Evolutionary conservation across 2,329 filamentous ascomycete species (phyloP).

Genomic region (Plenodomus lindquistii): DNA sequence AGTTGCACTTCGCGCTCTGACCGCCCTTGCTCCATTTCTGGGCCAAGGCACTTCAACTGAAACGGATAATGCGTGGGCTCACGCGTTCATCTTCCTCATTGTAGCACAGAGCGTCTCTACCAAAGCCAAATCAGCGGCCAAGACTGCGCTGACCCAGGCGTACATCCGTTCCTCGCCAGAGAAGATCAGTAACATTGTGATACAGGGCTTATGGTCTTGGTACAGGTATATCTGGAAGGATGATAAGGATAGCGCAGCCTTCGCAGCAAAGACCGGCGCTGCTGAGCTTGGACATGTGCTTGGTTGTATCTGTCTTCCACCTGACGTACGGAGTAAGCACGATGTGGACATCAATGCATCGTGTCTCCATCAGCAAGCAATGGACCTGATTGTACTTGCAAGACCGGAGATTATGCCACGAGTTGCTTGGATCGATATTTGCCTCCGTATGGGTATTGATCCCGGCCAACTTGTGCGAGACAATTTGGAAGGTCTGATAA

Average conservation of each 20-base stretch:
- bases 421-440: slow-evolving; percentile 86
- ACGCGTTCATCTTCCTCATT: slow-evolving; percentile 80
- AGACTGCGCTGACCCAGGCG: slow-evolving; percentile 63
- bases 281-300: slow-evolving; percentile 65
- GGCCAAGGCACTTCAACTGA: slow-evolving; percentile 52
- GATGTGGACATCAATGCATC: slow-evolving; percentile 52
- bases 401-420: slow-evolving; percentile 76
- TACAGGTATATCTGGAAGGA: slow-evolving; percentile 66
- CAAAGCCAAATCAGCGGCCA: slow-evolving; percentile 66
- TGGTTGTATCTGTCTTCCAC: slow-evolving; percentile 65
- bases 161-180: slow-evolving; percentile 63
- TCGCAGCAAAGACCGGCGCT: slow-evolving; percentile 66
- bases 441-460: slow-evolving; percentile 77
- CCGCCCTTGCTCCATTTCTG: slow-evolving; percentile 62
- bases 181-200: slow-evolving; percentile 64
- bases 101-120: slow-evolving; percentile 65
- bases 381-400: slow-evolving; percentile 76
- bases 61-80: slow-evolving; percentile 74
- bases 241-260: slow-evolving; percentile 78
- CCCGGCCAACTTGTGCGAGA: slow-evolving; percentile 75
- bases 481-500: slow-evolving; percentile 66
- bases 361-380: slow-evolving; percentile 69
- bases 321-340: slow-evolving; percentile 54
- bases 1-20: slow-evolving; percentile 75
- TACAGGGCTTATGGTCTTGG: slow-evolving; percentile 80